phyloP scores from a whole-genome alignment of 805 yeast genomes.

The Blastobotrys chiropterorum region DNA sequence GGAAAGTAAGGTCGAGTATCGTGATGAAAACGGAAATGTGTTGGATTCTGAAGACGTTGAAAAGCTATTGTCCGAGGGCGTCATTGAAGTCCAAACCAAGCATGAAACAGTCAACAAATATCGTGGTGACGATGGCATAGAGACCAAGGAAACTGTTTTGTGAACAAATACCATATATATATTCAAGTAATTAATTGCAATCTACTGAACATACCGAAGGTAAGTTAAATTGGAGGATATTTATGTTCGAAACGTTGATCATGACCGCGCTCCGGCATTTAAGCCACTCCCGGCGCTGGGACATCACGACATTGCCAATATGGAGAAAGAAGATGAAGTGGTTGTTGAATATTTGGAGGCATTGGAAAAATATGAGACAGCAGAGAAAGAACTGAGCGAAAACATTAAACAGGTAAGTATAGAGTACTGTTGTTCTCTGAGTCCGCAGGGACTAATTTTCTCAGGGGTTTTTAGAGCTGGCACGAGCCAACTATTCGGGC shows the following conservation, averaged over 20 bases:
- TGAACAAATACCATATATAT: not conserved
- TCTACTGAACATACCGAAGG: not conserved
- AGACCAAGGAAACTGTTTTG: not conserved
- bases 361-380: constrained; percentile 12
- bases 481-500: constrained; percentile 40
- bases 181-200: not conserved
- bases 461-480: constrained; percentile 38
- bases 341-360: constrained; percentile 11
- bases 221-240: no score
- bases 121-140: constrained; percentile 13
- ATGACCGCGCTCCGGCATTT: no score
- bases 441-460: no score
- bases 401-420: constrained; percentile 8
- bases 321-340: constrained; percentile 4
- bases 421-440: no score
- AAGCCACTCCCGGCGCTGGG: no score
- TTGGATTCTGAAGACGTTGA: constrained; percentile 23
- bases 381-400: constrained; percentile 2
- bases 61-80: constrained; percentile 12
- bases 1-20: constrained; percentile 25
- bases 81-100: constrained; percentile 14
- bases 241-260: no score
- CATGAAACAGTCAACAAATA: constrained; percentile 5
- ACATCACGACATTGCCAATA: not conserved
- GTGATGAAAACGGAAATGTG: constrained; percentile 35